A percentile compares a stretch with the other conserved stretches of the same genome.
Conservation (phyloP, 164 flowering plant genomes). For the Tetrastigma voinierianum region DNA sequence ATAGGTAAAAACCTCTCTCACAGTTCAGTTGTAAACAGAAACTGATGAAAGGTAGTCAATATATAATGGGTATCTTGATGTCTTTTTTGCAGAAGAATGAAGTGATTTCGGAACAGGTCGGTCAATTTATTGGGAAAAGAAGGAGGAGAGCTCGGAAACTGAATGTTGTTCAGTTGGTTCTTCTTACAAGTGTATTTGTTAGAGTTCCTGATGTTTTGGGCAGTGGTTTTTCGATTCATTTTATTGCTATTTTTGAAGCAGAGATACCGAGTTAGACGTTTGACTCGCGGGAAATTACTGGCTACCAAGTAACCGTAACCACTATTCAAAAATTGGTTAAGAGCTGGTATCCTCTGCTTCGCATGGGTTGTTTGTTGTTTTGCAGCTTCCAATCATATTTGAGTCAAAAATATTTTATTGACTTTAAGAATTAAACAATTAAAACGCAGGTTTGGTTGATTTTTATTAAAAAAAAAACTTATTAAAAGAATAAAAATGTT, state of each 20-base stretch:
- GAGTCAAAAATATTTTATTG: too few species aligned
- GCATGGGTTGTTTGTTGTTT: too few species aligned
- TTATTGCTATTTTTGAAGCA: constrained; percentile 6
- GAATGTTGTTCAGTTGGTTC: neutral
- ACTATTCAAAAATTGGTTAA: neutral
- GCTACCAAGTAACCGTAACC: neutral
- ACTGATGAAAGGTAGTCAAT: too few species aligned
- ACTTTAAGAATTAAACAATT: too few species aligned
- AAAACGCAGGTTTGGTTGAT: too few species aligned
- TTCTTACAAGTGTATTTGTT: neutral
- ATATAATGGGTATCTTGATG: too few species aligned
- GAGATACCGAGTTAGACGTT: neutral
- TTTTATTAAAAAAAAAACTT: too few species aligned
- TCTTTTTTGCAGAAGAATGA: too few species aligned
- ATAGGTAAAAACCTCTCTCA: neutral
- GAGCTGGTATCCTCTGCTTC: too few species aligned
- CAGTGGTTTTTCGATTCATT: neutral
- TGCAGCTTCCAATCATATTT: too few species aligned
- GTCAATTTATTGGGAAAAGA: neutral
- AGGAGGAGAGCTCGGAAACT: constrained; percentile 12
- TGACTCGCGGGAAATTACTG: neutral
- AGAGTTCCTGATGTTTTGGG: neutral
- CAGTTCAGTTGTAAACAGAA: neutral
- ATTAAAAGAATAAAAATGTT: too few species aligned
- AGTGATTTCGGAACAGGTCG: neutral